Conservation (phyloP, 345 rosid genomes). For the Atalantia buxifolia region DNA sequence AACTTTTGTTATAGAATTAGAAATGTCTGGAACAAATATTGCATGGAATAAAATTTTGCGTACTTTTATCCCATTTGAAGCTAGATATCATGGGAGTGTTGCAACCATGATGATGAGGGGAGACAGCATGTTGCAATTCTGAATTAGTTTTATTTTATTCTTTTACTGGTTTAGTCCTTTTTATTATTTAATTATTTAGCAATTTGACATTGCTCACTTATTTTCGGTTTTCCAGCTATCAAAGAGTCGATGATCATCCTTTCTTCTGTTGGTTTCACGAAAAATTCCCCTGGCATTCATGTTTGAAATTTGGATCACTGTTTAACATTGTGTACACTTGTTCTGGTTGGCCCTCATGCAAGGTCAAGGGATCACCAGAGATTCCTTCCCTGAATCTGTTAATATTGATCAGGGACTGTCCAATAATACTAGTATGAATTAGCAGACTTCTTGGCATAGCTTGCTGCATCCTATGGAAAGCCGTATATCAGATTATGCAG, state of each 20-base stretch:
- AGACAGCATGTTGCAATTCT: constrained; percentile 10
- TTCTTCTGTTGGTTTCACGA: constrained; percentile 19
- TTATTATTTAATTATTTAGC: background rate
- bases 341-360: constrained; percentile 52
- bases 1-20: background rate
- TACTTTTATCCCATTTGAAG: constrained; percentile 1
- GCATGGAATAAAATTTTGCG: background rate
- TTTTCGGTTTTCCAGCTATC: constrained; percentile 4
- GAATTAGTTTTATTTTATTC: background rate
- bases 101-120: constrained; percentile 23
- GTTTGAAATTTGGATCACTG: constrained; percentile 14
- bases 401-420: constrained; percentile 49
- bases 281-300: background rate
- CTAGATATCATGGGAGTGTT: constrained; percentile 10
- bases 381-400: constrained; percentile 50
- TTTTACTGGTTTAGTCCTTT: background rate
- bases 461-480: constrained; percentile 45
- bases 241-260: constrained; percentile 16
- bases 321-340: constrained; percentile 15
- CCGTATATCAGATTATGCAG: constrained; percentile 33
- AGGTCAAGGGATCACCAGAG: constrained; percentile 45
- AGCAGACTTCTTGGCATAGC: constrained; percentile 37
- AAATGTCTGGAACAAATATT: background rate
- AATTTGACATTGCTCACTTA: background rate
- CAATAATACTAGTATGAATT: constrained; percentile 27